These are phyloP conservation scores for Mycena amicta DNA, from an alignment of 768 basidiomycete genomes.

Conservation along the genomic window DNA sequence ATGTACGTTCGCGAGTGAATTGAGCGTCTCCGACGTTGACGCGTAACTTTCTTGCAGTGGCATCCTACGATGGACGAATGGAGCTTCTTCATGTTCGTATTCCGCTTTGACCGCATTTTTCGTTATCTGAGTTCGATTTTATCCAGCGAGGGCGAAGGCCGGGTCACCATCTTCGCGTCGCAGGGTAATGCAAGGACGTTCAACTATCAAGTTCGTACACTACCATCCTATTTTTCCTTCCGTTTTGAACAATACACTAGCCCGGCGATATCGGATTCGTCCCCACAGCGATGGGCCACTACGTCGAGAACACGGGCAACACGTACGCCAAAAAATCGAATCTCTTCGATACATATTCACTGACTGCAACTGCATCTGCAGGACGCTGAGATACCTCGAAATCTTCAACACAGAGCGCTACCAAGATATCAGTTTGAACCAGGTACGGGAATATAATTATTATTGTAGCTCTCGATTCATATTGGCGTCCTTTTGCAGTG, in stretches of 20 bases:
- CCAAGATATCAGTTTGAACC: constrained; percentile 46
- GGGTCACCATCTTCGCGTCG: constrained; percentile 60
- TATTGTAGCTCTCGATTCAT: no score
- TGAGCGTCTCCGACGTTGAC: no score
- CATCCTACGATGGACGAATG: constrained; percentile 72
- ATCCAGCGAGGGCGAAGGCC: constrained; percentile 51
- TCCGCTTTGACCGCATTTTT: constrained; percentile 2
- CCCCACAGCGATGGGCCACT: constrained; percentile 60
- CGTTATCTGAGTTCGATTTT: constrained; percentile 2
- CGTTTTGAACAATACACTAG: constrained; percentile 24
- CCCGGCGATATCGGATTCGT: constrained; percentile 66
- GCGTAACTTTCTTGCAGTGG: constrained; percentile 53
- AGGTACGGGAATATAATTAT: no score
- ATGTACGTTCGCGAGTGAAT: no score
- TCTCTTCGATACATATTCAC: no score
- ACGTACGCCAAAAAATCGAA: no score
- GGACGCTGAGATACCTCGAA: constrained; percentile 48
- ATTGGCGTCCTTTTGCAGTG: constrained; percentile 36
- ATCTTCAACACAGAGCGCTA: constrained; percentile 47
- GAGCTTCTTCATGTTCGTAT: constrained; percentile 55
- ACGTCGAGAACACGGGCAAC: constrained; percentile 57
- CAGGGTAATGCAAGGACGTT: constrained; percentile 57
- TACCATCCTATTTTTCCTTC: neutral
- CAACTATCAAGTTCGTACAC: constrained; percentile 53
- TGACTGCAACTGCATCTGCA: neutral